Conservation (phyloP, 2,329 filamentous ascomycete species). For the Coniochaeta sp. region DNA sequence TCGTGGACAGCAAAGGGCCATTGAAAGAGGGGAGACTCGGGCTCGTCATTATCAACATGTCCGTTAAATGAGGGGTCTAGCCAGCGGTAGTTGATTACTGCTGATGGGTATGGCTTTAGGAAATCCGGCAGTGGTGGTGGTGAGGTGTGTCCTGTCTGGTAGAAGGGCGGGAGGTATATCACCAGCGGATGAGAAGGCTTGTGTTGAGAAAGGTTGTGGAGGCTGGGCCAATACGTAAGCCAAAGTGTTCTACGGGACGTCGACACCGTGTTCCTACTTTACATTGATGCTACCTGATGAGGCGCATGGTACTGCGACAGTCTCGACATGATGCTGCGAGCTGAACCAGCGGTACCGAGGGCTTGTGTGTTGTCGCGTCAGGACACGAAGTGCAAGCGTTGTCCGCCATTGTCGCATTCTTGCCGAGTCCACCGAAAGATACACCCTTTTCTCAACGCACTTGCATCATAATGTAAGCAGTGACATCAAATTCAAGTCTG, state of each 20-base stretch:
- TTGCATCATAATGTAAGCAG: neutral
- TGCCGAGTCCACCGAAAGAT: neutral
- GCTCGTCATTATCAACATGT: conserved; percentile 6
- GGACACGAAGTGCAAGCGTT: neutral
- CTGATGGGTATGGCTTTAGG: neutral
- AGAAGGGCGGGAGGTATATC: conserved; percentile 1
- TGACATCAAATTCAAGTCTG: neutral
- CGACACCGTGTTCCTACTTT: neutral
- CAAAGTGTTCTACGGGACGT: neutral
- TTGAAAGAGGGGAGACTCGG: conserved; percentile 14
- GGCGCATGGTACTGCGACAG: neutral
- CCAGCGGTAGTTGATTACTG: conserved; percentile 3
- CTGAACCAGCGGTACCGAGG: neutral
- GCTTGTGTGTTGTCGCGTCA: neutral
- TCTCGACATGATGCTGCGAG: neutral
- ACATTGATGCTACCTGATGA: neutral
- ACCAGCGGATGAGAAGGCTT: neutral
- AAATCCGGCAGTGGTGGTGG: neutral
- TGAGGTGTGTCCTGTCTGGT: neutral
- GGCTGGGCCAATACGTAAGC: neutral
- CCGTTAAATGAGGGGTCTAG: neutral
- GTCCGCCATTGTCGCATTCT: neutral
- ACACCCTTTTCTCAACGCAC: neutral
- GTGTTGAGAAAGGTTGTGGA: neutral
- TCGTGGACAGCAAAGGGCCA: conserved; percentile 56